phyloP scores from a whole-genome alignment of 306 rosid genomes.

The Cucurbita maxima region DNA sequence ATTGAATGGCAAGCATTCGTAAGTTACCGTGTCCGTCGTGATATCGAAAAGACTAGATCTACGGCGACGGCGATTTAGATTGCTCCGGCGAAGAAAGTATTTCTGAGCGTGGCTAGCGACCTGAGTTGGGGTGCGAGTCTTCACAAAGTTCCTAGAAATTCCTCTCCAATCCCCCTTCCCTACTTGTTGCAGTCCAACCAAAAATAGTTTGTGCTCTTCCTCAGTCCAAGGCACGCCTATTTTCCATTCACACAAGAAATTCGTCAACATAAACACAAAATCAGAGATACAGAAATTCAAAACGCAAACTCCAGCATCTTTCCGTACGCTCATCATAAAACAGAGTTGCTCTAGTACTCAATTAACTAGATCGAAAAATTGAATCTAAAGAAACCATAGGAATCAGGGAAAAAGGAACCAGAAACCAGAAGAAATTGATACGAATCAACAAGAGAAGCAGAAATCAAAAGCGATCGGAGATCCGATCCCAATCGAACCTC shows the following conservation, averaged over 20 bases:
- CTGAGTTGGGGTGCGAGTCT: constrained; percentile 95
- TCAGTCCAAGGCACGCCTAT: constrained; percentile 99
- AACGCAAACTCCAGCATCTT: background rate
- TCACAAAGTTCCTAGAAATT: constrained; percentile 88
- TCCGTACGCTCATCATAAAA: background rate
- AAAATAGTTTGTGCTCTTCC: constrained; percentile 87
- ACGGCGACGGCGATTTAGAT: constrained; percentile 96
- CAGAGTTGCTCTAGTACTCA: background rate
- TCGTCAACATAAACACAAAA: background rate
- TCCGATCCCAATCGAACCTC: constrained; percentile 40
- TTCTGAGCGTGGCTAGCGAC: constrained; percentile 99
- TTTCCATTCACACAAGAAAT: constrained; percentile 8
- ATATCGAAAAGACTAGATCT: constrained; percentile 96
- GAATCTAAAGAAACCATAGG: background rate
- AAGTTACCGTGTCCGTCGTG: constrained; percentile 79
- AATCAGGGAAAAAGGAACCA: background rate
- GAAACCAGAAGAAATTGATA: background rate
- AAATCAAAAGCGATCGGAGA: constrained; percentile 8
- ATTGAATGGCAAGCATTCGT: background rate
- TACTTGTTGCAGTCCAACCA: constrained; percentile 82
- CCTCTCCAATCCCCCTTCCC: constrained; percentile 99
- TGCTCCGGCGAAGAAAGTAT: constrained; percentile 83
- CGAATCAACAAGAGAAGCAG: background rate
- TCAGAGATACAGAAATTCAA: background rate
- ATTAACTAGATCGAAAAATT: background rate